phyloP scores from a whole-genome alignment of 1,284 basidiomycete species.

The Flammula alnicola region DNA sequence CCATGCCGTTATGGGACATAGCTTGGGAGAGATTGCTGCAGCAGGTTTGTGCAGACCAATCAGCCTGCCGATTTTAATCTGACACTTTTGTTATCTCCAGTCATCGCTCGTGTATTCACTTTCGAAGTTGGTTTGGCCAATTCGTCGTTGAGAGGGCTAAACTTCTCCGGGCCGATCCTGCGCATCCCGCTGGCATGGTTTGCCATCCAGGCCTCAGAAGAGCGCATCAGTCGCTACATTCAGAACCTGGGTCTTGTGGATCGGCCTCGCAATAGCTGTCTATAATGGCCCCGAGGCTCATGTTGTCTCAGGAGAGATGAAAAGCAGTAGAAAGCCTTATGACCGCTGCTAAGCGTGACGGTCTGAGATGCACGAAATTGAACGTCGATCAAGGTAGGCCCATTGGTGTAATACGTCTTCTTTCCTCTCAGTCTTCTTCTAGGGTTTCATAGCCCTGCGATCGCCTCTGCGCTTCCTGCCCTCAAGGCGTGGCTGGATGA shows the following conservation, averaged over 20 bases:
- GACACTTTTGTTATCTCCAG: constrained; percentile 11
- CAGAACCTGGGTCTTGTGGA: constrained; percentile 26
- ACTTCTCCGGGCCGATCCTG: constrained; percentile 32
- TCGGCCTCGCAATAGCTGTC: constrained; percentile 35
- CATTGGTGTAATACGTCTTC: not conserved
- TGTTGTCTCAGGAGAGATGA: constrained; percentile 38
- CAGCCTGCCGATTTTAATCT: no score
- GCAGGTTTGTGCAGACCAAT: constrained; percentile 39
- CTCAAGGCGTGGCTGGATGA: constrained; percentile 33
- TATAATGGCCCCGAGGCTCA: constrained; percentile 34
- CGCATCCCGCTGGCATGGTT: constrained; percentile 37
- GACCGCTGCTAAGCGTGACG: constrained; percentile 32
- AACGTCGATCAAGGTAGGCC: constrained; percentile 36
- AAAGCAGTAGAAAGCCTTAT: constrained; percentile 32
- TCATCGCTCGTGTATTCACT: constrained; percentile 31
- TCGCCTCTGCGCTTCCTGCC: constrained; percentile 30
- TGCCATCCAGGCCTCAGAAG: constrained; percentile 33
- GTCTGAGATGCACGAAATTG: constrained; percentile 32
- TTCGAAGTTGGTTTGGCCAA: constrained; percentile 34
- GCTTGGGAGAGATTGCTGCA: constrained; percentile 43
- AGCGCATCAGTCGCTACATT: constrained; percentile 28
- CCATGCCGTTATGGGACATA: constrained; percentile 39
- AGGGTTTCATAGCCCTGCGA: constrained; percentile 42
- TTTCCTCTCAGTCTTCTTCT: not conserved
- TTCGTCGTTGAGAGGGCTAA: constrained; percentile 38